These are phyloP conservation scores for Fragilaria crotonensis DNA, from an alignment of 108 stramenopile genomes.

Conservation along the genomic window DNA sequence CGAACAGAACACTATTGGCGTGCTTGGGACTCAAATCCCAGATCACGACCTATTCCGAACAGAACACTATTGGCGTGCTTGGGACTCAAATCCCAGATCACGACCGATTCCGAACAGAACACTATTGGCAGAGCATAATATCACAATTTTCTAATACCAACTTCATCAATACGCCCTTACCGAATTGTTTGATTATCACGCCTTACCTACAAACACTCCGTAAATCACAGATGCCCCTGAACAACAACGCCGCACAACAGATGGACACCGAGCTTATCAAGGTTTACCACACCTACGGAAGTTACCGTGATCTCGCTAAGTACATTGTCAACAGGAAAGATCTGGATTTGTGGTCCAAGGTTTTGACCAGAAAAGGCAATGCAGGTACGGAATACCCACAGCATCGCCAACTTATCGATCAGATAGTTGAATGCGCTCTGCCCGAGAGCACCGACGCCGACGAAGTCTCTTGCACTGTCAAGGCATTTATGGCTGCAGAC, in stretches of 20 bases:
- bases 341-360: conserved; percentile 96
- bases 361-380: conserved; percentile 75
- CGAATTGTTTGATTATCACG: too few relatives aligned
- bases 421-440: conserved; percentile 99
- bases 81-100: too few relatives aligned
- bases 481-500: conserved; percentile 99
- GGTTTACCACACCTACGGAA: conserved; percentile 92
- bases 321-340: conserved; percentile 98
- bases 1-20: too few relatives aligned
- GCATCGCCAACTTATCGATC: conserved; percentile 95
- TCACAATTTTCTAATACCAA: too few relatives aligned
- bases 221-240: too few relatives aligned
- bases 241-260: conserved; percentile 96
- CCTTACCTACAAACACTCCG: too few relatives aligned
- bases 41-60: too few relatives aligned
- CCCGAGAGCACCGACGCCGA: conserved; percentile 98
- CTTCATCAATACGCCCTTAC: too few relatives aligned
- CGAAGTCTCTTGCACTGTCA: conserved; percentile 98
- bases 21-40: too few relatives aligned
- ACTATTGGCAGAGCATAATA: too few relatives aligned
- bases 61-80: too few relatives aligned
- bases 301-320: conserved; percentile 97
- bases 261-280: conserved; percentile 98
- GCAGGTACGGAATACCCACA: conserved; percentile 60
- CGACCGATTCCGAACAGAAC: too few relatives aligned